Evolutionary conservation across 805 yeast genomes (phyloP), one percentile per base, ranked within the genome.

Genomic region (Teunomyces cretensis): DNA sequence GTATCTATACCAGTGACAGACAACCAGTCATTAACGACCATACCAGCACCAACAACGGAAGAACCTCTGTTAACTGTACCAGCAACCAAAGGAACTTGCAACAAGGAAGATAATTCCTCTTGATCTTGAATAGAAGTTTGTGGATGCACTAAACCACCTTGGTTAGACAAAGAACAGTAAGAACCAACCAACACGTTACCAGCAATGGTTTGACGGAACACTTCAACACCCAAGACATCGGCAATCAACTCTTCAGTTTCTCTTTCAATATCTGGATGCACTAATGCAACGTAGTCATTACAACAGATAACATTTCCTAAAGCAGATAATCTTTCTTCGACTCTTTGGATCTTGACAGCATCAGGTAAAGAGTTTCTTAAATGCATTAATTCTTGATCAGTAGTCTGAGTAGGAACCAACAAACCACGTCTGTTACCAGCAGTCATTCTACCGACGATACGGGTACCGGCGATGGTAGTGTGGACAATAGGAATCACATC

Each of bases 51-150:
- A 49, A 94, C 96, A 41, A 92, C 97, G 4, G 96, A 72, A 24
- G 97, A 88, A 70, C 99, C 99, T 69, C 99, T 85, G 76, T 94
- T 94, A 48, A 94, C 91, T 32, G 97, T 91, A 68, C 99, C 99
- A 6, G 99, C 99, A 40, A 94, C 99, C 53, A 94, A 77, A 44
- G 99, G 99, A 33, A 94, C 96, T 73, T 94, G 99, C 60, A 94
- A 78, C 65, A 94, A 77, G 39, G 97, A 89, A 6, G 96, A 88
- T 57, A 94, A 78, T 73, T 94, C 99, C 74, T 94, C 99, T 75
- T 94, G 99, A 67, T 94, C 99, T 70, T 94, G 97, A 47, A 94
- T 83, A 30, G 95, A 83, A 33, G 99, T 95, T 68, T 89, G 96
- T 32, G 99, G 97, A 70, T 94, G 99, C 43, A 94, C 99, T 54